Evolutionary conservation across 306 rosid genomes (phyloP).

Genomic region (Calophaca sinica): DNA sequence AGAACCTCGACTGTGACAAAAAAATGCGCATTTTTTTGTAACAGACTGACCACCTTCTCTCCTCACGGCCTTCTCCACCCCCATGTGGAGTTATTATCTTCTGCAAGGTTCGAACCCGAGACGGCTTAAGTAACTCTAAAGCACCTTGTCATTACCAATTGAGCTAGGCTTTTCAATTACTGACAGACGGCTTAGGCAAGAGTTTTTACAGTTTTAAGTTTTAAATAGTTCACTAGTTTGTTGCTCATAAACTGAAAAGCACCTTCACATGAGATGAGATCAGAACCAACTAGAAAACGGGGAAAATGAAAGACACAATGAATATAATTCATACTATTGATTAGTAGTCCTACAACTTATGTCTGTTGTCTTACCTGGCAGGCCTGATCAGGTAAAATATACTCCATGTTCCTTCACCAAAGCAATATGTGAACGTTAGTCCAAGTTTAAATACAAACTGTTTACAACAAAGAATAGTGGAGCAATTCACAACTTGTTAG

Average conservation of each 20-base stretch:
- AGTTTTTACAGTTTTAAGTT: neutral
- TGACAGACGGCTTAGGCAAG: neutral
- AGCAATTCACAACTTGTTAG: constrained; percentile 48
- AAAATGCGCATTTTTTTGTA: too few species aligned
- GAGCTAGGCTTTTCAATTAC: too few species aligned
- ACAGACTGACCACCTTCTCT: too few species aligned
- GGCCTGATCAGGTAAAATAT: constrained; percentile 16
- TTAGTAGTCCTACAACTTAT: constrained; percentile 22
- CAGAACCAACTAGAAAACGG: neutral
- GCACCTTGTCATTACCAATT: too few species aligned
- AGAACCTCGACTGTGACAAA: too few species aligned
- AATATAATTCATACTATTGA: constrained; percentile 34
- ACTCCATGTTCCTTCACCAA: constrained; percentile 30
- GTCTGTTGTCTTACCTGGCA: constrained; percentile 33
- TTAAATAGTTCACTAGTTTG: too few species aligned
- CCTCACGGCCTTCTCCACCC: too few species aligned
- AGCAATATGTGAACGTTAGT: constrained; percentile 29
- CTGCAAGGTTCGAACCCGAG: too few species aligned
- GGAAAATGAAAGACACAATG: constrained; percentile 2
- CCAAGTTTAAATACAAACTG: constrained; percentile 47
- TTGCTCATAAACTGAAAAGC: too few species aligned
- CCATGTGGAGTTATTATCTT: too few species aligned
- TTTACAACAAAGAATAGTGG: constrained; percentile 53
- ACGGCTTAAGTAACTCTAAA: too few species aligned
- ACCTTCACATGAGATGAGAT: too few species aligned